phyloP scores from a whole-genome alignment of 148 eudicot species.

The Rhododendron molle region DNA sequence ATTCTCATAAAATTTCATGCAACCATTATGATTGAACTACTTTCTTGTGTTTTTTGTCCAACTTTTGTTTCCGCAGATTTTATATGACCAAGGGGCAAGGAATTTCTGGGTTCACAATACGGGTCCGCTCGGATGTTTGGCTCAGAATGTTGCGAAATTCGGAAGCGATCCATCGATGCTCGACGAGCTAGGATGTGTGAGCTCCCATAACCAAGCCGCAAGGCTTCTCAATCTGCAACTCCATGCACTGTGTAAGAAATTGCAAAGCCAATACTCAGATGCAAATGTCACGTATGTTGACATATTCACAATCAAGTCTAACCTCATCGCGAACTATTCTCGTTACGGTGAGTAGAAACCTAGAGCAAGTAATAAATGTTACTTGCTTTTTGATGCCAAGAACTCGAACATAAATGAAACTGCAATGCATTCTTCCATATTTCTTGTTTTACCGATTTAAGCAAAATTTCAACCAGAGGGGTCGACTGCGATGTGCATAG shows the following conservation, averaged over 20 bases:
- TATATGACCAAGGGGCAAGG: constrained; percentile 83
- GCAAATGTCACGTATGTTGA: constrained; percentile 77
- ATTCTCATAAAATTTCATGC: background rate
- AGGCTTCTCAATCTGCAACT: constrained; percentile 80
- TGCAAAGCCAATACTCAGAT: constrained; percentile 63
- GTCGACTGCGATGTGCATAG: background rate
- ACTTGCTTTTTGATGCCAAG: background rate
- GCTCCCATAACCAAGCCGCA: constrained; percentile 80
- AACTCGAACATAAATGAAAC: background rate
- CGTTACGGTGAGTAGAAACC: constrained; percentile 55
- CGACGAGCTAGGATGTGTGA: constrained; percentile 76
- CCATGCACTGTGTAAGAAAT: constrained; percentile 59
- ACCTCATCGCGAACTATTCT: constrained; percentile 74
- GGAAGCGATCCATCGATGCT: constrained; percentile 71
- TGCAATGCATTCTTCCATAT: background rate
- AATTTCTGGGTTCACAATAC: constrained; percentile 95
- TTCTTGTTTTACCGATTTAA: background rate
- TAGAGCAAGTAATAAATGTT: background rate
- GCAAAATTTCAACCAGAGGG: background rate
- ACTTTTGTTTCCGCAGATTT: constrained; percentile 29
- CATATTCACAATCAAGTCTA: constrained; percentile 69
- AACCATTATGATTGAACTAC: background rate
- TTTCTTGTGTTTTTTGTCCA: background rate
- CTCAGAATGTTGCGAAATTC: constrained; percentile 66
- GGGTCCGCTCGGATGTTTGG: constrained; percentile 88